Evolutionary conservation across 352 stramenopile species (phyloP).

Genomic region (Pythium insidiosum): DNA sequence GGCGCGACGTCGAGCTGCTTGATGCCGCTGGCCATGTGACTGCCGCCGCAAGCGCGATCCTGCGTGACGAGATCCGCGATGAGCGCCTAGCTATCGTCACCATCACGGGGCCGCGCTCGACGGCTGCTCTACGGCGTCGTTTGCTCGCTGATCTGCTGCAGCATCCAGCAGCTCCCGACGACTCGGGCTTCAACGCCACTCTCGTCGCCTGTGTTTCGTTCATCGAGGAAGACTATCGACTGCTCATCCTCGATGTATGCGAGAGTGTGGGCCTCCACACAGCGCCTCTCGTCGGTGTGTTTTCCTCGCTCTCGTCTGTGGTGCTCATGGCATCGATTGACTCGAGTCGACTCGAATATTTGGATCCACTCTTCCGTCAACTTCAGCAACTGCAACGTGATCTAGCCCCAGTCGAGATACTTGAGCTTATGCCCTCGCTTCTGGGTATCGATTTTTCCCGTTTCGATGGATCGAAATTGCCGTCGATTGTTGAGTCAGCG

Average conservation of each 20-base stretch:
- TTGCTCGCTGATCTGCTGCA: conserved; percentile 24
- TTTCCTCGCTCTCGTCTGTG: conserved; percentile 60
- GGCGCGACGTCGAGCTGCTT: conserved; percentile 29
- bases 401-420: conserved; percentile 35
- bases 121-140: conserved; percentile 18
- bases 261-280: too few species aligned
- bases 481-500: background rate
- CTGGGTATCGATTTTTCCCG: conserved; percentile 43
- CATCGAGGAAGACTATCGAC: conserved; percentile 36
- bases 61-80: conserved; percentile 33
- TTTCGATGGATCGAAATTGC: conserved; percentile 12
- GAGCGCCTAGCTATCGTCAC: conserved; percentile 46
- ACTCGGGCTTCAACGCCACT: conserved; percentile 9
- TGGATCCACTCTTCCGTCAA: too few species aligned
- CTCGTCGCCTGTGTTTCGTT: conserved; percentile 33
- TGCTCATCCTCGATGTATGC: conserved; percentile 43
- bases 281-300: conserved; percentile 20
- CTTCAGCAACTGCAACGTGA: conserved; percentile 39
- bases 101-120: conserved; percentile 25
- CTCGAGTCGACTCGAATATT: too few species aligned
- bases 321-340: conserved; percentile 21
- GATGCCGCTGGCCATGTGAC: conserved; percentile 28
- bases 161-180: background rate
- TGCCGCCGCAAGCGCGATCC: conserved; percentile 18
- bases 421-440: conserved; percentile 48